A percentile compares a stretch with the other conserved stretches of the same genome.
phyloP scores from a whole-genome alignment of 2,329 filamentous ascomycete genomes.

The Aspergillus arachidicola region DNA sequence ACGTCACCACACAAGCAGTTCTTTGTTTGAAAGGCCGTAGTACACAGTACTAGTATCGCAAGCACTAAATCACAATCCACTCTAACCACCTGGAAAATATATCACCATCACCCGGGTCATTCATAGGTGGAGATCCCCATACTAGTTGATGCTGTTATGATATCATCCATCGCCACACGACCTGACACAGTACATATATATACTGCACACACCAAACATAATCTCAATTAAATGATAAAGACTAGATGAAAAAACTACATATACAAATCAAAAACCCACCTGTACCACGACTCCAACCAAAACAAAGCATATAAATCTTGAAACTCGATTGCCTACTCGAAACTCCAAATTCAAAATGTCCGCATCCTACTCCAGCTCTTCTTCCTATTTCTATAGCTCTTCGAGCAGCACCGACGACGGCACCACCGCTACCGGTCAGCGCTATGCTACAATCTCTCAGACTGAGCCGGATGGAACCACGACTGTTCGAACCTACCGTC shows the following conservation, averaged over 20 bases:
- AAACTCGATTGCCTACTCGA: too few species aligned
- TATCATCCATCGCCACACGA: not conserved
- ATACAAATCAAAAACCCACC: not conserved
- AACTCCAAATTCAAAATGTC: constrained; percentile 19
- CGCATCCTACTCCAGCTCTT: constrained; percentile 31
- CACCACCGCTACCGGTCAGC: constrained; percentile 31
- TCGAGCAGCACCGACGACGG: constrained; percentile 29
- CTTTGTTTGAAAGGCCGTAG: too few species aligned
- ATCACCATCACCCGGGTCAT: too few species aligned
- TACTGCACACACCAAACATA: not conserved
- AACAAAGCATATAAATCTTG: not conserved
- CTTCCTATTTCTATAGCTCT: constrained; percentile 37
- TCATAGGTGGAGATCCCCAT: not conserved
- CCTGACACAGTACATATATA: not conserved
- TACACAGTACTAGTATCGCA: too few species aligned
- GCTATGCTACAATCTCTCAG: constrained; percentile 34
- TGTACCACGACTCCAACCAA: not conserved
- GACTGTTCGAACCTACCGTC: constrained; percentile 35
- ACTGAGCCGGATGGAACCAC: constrained; percentile 37
- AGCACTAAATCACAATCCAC: not conserved
- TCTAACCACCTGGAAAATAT: too few species aligned
- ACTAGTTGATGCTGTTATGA: not conserved
- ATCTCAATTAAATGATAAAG: not conserved
- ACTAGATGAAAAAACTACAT: not conserved
- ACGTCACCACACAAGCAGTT: not conserved